These are phyloP conservation scores for Scleroderma citrinum DNA, from an alignment of 768 basidiomycete genomes.

Conservation along the genomic window DNA sequence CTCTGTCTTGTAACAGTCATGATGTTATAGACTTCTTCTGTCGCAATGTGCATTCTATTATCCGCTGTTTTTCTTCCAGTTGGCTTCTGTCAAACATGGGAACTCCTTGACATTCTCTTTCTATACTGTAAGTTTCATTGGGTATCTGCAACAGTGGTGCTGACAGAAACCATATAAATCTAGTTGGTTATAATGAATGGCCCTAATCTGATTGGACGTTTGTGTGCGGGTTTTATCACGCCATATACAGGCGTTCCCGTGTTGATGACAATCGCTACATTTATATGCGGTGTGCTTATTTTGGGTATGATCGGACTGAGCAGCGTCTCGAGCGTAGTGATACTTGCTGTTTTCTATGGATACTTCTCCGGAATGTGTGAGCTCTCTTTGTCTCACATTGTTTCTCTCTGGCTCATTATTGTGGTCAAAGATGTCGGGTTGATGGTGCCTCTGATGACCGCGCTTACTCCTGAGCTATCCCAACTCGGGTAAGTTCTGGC, in stretches of 20 bases:
- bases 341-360: conserved; percentile 39
- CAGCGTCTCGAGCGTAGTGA: conserved; percentile 28
- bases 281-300: conserved; percentile 30
- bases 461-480: conserved; percentile 37
- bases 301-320: conserved; percentile 40
- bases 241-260: conserved; percentile 39
- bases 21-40: conserved; percentile 12
- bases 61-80: conserved; percentile 53
- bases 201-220: conserved; percentile 44
- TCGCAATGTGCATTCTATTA: conserved; percentile 39
- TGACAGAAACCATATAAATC: neutral
- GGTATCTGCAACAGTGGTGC: neutral
- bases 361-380: conserved; percentile 42
- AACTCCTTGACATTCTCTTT: conserved; percentile 46
- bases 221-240: conserved; percentile 41
- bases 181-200: conserved; percentile 51
- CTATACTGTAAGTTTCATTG: conserved; percentile 37
- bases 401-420: neutral
- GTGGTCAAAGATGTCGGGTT: conserved; percentile 30
- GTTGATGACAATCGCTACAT: conserved; percentile 32
- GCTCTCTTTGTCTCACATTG: conserved; percentile 4
- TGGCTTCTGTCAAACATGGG: conserved; percentile 44
- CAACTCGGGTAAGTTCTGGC: conserved; percentile 43
- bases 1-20: neutral
- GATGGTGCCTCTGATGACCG: conserved; percentile 38